Percentiles rank a stretch among this genome's conserved stretches.
Conservation (phyloP, 257 asterid genomes). For the Fraxinus quadrangulata region DNA sequence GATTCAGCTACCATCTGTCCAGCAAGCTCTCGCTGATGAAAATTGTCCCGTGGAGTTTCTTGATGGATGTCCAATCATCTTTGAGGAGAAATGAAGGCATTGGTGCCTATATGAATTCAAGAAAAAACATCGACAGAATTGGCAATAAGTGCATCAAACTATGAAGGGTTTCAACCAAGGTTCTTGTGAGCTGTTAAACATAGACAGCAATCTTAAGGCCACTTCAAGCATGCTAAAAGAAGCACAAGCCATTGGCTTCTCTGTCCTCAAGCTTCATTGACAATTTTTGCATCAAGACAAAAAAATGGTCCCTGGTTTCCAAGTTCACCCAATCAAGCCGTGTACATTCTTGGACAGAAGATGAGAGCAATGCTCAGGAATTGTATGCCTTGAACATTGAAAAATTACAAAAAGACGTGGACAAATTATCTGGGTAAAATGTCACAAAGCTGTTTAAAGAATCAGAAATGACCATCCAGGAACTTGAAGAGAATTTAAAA, state of each 20-base stretch:
- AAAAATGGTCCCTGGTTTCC: background rate
- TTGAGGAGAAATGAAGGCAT: conserved; percentile 15
- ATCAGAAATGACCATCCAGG: too few species aligned
- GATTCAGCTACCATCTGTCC: conserved; percentile 31
- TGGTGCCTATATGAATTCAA: conserved; percentile 22
- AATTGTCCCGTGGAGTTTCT: conserved; percentile 21
- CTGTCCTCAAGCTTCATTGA: background rate
- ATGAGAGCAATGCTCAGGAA: background rate
- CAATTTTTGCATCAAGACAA: background rate
- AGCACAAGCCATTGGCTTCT: background rate
- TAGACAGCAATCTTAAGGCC: background rate
- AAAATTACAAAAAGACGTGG: background rate
- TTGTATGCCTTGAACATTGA: background rate
- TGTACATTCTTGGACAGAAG: background rate
- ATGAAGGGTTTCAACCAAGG: background rate
- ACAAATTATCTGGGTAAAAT: too few species aligned
- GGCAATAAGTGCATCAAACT: conserved; percentile 17
- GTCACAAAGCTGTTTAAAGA: too few species aligned
- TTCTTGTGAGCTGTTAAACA: background rate
- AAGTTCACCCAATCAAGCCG: background rate
- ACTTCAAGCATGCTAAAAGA: background rate
- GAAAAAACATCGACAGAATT: conserved; percentile 24
- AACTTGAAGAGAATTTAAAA: too few species aligned
- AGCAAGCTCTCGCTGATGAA: conserved; percentile 15
- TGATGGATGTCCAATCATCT: conserved; percentile 33